Percentiles rank a stretch among this genome's conserved stretches.
Evolutionary conservation across 192 early-diverging fungal species (phyloP).

Genomic region (Geranomyces michiganensis): DNA sequence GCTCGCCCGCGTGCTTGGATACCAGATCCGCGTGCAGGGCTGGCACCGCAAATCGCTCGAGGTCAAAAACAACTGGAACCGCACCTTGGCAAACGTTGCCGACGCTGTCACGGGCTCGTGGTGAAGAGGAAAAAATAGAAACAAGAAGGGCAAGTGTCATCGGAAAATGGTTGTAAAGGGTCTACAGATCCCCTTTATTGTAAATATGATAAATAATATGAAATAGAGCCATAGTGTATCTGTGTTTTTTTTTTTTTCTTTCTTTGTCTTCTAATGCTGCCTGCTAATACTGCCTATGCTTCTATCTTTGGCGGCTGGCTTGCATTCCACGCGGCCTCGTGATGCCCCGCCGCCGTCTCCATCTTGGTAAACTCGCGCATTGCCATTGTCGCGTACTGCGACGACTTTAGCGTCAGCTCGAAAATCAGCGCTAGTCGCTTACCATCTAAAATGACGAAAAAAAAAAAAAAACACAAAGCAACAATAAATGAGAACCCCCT

Average conservation of each 20-base stretch:
- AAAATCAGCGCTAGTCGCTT: conserved; percentile 72
- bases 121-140: background rate
- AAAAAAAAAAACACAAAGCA: background rate
- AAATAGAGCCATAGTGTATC: no score
- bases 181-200: no score
- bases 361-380: conserved; percentile 81
- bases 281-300: background rate
- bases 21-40: background rate
- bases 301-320: background rate
- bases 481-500: background rate
- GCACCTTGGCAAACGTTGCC: conserved; percentile 8
- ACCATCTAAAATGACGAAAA: conserved; percentile 51
- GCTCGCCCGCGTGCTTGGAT: conserved; percentile 11
- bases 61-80: conserved; percentile 30
- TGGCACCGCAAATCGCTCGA: background rate
- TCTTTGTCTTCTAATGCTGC: no score
- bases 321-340: conserved; percentile 1
- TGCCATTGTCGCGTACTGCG: conserved; percentile 97
- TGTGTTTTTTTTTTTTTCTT: no score
- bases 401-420: conserved; percentile 76
- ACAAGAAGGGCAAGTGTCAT: no score
- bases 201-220: no score
- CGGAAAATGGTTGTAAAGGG: no score
- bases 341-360: conserved; percentile 39
- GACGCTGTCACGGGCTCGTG: conserved; percentile 4